Base-by-base conservation (phyloP, 176 grass and related monocot species). In the Triticum turgidum region DNA sequence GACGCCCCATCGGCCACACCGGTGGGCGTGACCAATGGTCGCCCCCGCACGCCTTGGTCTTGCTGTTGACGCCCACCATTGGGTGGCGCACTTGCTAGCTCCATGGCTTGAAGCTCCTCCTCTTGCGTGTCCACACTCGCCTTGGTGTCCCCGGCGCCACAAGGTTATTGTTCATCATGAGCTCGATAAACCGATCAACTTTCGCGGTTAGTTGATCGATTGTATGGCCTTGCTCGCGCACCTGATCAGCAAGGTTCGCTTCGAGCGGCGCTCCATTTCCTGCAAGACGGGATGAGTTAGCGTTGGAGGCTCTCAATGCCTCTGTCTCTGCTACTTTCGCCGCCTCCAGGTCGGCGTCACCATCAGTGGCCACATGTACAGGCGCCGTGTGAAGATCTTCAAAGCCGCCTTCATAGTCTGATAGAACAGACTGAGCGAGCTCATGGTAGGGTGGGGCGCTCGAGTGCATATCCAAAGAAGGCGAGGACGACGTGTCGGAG, bases 231-330 rank as follows among this genome's bases (percentile, higher is more conserved):
- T 69, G 33, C 3, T 38, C 2, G 17, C 17, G 18, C 67, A 69
- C 33, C 3, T 37, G 66, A 37, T 69, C 17, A 9, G 33, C 66
- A 7, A 69, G 10, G 3, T 4, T 38, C 18, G 2, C 67, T 0
- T 69, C 18, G 1, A 0, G 3, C 0, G 8, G 8, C 9, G 0
- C 8, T 15, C 3, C 15, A 0, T 38, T 69, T 1, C 34, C 33
- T 0, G 8, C 17, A 5, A 2, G 18, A 3, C 1, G 1, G 7
- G 17, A 35, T 0, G 66, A 1, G 66, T 9, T 35, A 6, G 24
- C 24, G 10, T 3, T 10, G 22, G 61, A 20, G 66, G 7, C 7
- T 7, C 21, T 69, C 5, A 9, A 34, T 1, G 18, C 18, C 4
- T 69, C 18, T 3, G 1, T 17, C 0, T 21, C 17, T 1, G 0